Percentiles rank a stretch among this genome's conserved stretches.
These are phyloP conservation scores for Tetrahymena malaccensis DNA, from an alignment of 73 alveolate genomes.

Conservation along the genomic window DNA sequence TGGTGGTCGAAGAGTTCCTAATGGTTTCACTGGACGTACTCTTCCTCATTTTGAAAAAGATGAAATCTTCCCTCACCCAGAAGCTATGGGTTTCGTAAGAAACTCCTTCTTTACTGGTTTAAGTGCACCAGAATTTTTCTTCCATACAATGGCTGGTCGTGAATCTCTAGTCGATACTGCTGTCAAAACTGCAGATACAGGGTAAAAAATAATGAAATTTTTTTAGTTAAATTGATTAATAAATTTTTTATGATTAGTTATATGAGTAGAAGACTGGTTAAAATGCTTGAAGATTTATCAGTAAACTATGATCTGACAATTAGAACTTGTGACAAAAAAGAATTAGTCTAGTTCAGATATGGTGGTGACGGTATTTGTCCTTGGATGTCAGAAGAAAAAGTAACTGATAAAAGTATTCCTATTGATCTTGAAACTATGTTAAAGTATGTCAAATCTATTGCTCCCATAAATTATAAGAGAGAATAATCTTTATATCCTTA, in stretches of 20 bases:
- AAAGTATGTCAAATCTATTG: neutral
- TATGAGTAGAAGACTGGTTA: slow-evolving; percentile 96
- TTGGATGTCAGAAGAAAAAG: slow-evolving; percentile 81
- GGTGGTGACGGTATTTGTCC: slow-evolving; percentile 97
- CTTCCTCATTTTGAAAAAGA: slow-evolving; percentile 95
- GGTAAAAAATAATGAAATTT: slow-evolving; percentile 44
- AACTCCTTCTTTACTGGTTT: slow-evolving; percentile 93
- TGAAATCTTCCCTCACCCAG: slow-evolving; percentile 68
- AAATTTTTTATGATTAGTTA: neutral
- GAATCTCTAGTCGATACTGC: slow-evolving; percentile 99
- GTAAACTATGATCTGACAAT: slow-evolving; percentile 99
- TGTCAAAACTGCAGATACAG: slow-evolving; percentile 99
- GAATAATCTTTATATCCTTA: neutral
- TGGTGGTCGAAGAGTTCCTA: slow-evolving; percentile 85
- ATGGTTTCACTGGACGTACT: slow-evolving; percentile 94
- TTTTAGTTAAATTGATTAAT: neutral
- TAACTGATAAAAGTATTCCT: neutral
- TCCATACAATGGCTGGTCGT: slow-evolving; percentile 99
- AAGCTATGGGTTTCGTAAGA: slow-evolving; percentile 95
- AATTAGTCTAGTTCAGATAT: slow-evolving; percentile 93
- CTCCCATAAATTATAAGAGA: neutral
- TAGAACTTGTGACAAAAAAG: slow-evolving; percentile 88
- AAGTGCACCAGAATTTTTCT: slow-evolving; percentile 79
- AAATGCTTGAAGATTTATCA: slow-evolving; percentile 98
- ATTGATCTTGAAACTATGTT: neutral